Percentiles rank a stretch among this genome's conserved stretches.
Evolutionary conservation across 2,329 filamentous ascomycete genomes (phyloP).

Genomic region (Myriosclerotinia duriaeana): DNA sequence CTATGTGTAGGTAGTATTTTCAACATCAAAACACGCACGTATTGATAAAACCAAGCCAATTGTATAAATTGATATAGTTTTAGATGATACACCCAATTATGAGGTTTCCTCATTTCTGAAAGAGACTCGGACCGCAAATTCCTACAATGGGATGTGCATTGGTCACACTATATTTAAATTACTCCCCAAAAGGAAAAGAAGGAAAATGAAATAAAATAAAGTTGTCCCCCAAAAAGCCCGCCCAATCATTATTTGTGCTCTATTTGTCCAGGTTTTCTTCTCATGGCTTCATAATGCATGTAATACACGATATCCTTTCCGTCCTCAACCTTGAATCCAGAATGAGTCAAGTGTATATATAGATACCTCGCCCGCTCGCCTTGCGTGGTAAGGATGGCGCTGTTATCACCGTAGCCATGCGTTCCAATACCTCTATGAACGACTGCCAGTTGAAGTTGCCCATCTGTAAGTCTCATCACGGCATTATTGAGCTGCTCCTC

Average conservation of each 20-base stretch:
- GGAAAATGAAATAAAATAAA: background rate
- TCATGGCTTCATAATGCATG: constrained; percentile 10
- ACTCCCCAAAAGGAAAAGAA: too few species aligned
- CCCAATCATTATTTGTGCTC: background rate
- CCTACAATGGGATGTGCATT: too few species aligned
- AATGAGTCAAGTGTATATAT: constrained; percentile 25
- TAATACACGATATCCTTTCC: background rate
- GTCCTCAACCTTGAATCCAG: background rate
- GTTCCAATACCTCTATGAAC: background rate
- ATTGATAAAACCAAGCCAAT: too few species aligned
- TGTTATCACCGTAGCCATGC: background rate
- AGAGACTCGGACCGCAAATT: too few species aligned
- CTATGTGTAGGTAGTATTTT: background rate
- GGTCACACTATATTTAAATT: too few species aligned
- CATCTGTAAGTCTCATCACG: constrained; percentile 3
- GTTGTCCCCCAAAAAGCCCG: background rate
- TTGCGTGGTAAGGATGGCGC: background rate
- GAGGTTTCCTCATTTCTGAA: too few species aligned
- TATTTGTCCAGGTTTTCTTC: background rate
- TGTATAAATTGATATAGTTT: too few species aligned
- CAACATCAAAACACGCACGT: background rate
- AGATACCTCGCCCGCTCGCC: constrained; percentile 10
- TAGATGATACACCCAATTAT: too few species aligned
- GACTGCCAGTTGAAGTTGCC: background rate
- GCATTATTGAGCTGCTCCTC: constrained; percentile 14